Base-by-base conservation (phyloP, 2,329 filamentous ascomycete genomes). In the Phialocephala sp. region DNA sequence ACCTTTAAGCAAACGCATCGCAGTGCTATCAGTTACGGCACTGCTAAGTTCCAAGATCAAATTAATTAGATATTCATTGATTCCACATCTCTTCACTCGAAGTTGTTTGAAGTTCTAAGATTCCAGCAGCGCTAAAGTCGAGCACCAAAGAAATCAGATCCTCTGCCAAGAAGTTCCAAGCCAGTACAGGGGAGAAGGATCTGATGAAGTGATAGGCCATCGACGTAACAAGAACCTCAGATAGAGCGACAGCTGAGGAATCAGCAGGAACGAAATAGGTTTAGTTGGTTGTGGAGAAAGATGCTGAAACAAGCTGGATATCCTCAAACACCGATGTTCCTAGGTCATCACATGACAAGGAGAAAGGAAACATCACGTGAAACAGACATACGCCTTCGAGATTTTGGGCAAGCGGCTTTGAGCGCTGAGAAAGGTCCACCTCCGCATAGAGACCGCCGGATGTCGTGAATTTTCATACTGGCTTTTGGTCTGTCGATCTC, bases 111-210 rank as follows among this genome's bases (percentile, higher is more conserved):
- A 47, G 18, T 47, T 8, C 12, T 11, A 47, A 47, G 43, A 47
- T 47, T 47, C 43, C 43, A 47, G n/a, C 14, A 5, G 43, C 14
- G 4, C 8, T 22, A 18, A n/a, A 47, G n/a, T n/a, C 43, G 8
- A n/a, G 8, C 43, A 47, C 43, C 4, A 47, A 22, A 9, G n/a
- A 47, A 20, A 47, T 47, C 43, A 47, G 43, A 47, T 47, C 43
- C 43, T 47, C n/a, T 47, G 43, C 43, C 43, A 47, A 47, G 43
- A n/a, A 47, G n/a, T 47, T 47, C 12, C n/a, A 47, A 47, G 43
- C 43, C 18, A 47, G 43, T 15, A 22, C 18, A 18, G 22, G 4
- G 9, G 18, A 47, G 18, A 47, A 39, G n/a, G 8, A 47, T 47
- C 43, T 20, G 43, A 47, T 47, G 43, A 22, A 47, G 43, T 47